A percentile compares a stretch with the other conserved stretches of the same genome.
Conservation (phyloP, 495 filamentous ascomycete species). For the Cryomyces minteri region DNA sequence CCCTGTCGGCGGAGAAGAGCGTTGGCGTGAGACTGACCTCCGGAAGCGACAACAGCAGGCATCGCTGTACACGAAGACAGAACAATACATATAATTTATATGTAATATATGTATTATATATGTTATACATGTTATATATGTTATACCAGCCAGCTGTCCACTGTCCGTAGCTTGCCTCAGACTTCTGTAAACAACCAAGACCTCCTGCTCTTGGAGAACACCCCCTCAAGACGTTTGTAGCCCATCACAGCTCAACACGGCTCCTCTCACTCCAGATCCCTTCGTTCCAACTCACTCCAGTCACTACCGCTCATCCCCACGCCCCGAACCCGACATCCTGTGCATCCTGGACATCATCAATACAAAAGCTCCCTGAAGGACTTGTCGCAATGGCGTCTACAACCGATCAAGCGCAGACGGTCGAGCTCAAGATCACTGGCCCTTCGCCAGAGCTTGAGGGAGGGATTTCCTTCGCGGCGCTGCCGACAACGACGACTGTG, state of each 20-base stretch:
- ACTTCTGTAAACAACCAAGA: background rate
- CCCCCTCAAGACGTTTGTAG: too few relatives aligned
- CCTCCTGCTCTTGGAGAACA: background rate
- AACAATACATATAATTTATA: too few relatives aligned
- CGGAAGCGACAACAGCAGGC: background rate
- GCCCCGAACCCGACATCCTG: too few relatives aligned
- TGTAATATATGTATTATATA: too few relatives aligned
- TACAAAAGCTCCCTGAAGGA: slow-evolving; percentile 4
- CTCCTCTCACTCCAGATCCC: too few relatives aligned
- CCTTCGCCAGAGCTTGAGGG: slow-evolving; percentile 16
- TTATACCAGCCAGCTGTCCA: background rate
- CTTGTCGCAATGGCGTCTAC: background rate
- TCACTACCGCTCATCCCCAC: too few relatives aligned
- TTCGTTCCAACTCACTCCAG: too few relatives aligned
- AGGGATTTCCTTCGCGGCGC: slow-evolving; percentile 7
- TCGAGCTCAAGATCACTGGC: slow-evolving; percentile 18
- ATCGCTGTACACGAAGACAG: too few relatives aligned
- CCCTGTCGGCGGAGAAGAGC: too few relatives aligned
- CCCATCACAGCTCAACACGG: too few relatives aligned
- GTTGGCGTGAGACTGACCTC: too few relatives aligned
- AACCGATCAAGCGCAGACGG: background rate
- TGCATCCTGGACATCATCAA: background rate
- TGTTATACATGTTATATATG: too few relatives aligned
- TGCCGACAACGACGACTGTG: slow-evolving; percentile 14
- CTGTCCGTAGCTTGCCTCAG: background rate